Base-by-base conservation (phyloP, 176 grass and related monocot genomes). In the Cymbopogon citratus region DNA sequence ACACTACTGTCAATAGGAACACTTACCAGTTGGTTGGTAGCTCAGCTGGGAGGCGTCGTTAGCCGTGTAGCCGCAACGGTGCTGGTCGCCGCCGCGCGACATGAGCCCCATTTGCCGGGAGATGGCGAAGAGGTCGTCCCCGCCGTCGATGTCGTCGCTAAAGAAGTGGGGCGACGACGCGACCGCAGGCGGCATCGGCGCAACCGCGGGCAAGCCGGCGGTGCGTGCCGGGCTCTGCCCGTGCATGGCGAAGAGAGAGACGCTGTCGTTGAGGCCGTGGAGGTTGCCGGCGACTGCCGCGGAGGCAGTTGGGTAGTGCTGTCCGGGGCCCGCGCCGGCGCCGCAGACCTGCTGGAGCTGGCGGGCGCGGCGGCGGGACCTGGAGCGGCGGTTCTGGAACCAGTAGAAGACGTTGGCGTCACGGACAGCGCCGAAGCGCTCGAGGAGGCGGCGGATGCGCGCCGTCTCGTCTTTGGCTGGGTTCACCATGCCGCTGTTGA, bases 401-500 rank as follows among this genome's bases (percentile, higher is more conserved):
- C 87, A 89, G 77, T 89, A 85, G 82, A 89, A 89, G 18, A 89
- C 87, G 87, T 89, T 89, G 54, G 82, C 87, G 13, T 89, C 87
- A 1, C 87, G 82, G 41, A 89, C 87, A 25, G 77, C 54, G 64
- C 87, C 82, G 77, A 89, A 89, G 33, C 87, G 71, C 87, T 89
- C 87, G 3, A 89, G 82, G 1, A 85, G 64, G 33, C 65, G 77
- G 54, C 87, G 87, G 41, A 89, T 89, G 71, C 82, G 77, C 64
- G 82, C 77, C 43, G 82, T 89, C 71, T 89, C 82, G 71, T 89
- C 87, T 44, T 85, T 89, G 71, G 87, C 71, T 4, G 87, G 82
- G 82, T 89, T 89, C 64, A 89, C 87, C 87, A 77, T 89, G 33
- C 87, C 87, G 54, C 87, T 85, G 87, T 89, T 89, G 82, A 89